phyloP scores from a whole-genome alignment of 225 moss, liverwort and hornwort genomes.

The Ulota crispa region DNA sequence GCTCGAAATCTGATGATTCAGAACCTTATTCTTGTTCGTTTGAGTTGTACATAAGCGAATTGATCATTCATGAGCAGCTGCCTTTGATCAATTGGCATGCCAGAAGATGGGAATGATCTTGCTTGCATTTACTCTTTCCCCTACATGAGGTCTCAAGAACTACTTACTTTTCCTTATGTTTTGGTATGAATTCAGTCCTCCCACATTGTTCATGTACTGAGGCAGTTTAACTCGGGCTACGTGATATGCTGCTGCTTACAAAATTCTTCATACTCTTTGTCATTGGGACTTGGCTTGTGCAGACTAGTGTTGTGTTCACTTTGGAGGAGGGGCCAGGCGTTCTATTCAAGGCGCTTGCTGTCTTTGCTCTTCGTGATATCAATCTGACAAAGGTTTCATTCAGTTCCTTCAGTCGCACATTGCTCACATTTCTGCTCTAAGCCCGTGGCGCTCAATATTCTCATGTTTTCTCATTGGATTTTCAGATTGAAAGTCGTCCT shows the following conservation, averaged over 20 bases:
- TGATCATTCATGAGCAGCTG: neutral
- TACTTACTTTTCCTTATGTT: neutral
- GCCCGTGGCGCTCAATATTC: constrained; percentile 10
- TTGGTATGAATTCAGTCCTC: neutral
- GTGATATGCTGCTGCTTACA: neutral
- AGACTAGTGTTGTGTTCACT: constrained; percentile 95
- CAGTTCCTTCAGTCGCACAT: neutral
- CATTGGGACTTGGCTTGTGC: constrained; percentile 17
- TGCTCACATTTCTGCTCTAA: neutral
- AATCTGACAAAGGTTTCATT: constrained; percentile 78
- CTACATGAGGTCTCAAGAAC: neutral
- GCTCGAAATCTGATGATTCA: constrained; percentile 3
- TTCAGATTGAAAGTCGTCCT: constrained; percentile 95
- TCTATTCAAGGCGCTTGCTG: constrained; percentile 91
- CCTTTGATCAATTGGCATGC: neutral
- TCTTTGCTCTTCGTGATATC: constrained; percentile 72
- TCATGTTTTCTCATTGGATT: constrained; percentile 9
- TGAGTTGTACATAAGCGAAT: neutral
- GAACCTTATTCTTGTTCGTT: neutral
- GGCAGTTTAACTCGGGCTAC: neutral
- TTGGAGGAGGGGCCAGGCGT: constrained; percentile 96
- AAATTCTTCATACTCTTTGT: neutral
- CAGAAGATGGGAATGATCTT: constrained; percentile 7
- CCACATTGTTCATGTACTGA: constrained; percentile 1
- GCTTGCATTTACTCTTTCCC: neutral